Conservation (phyloP, 2,329 filamentous ascomycete genomes). For the Alternaria alternata region DNA sequence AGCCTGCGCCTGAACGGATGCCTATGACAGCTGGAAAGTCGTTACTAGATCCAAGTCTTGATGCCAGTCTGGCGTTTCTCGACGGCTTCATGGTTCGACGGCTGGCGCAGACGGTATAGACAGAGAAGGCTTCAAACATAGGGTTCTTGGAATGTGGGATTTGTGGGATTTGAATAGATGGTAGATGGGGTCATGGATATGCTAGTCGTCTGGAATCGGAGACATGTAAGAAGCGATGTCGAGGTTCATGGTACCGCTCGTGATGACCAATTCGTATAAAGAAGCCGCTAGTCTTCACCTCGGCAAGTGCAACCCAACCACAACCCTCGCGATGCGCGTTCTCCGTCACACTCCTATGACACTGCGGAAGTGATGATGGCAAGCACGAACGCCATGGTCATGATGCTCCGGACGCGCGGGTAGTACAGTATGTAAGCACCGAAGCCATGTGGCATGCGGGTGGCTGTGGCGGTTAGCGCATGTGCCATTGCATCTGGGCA, state of each 20-base stretch:
- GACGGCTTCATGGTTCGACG: constrained; percentile 6
- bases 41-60: neutral
- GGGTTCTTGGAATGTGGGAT: too few species aligned
- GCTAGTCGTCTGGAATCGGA: neutral
- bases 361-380: neutral
- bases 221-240: neutral
- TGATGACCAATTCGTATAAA: neutral
- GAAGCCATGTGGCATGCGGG: constrained; percentile 2
- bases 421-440: neutral
- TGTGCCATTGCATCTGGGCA: constrained; percentile 22
- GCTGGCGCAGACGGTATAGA: constrained; percentile 1
- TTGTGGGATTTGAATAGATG: too few species aligned
- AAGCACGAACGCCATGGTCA: neutral
- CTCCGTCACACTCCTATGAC: neutral
- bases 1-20: constrained; percentile 9
- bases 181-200: too few species aligned
- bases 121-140: neutral
- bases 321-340: neutral
- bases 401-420: neutral
- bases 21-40: constrained; percentile 15
- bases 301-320: neutral
- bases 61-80: neutral
- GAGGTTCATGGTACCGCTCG: neutral
- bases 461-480: constrained; percentile 24
- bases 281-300: constrained; percentile 2